Base-by-base conservation (phyloP, 2,329 filamentous ascomycete species). In the Talaromyces verruculosus region DNA sequence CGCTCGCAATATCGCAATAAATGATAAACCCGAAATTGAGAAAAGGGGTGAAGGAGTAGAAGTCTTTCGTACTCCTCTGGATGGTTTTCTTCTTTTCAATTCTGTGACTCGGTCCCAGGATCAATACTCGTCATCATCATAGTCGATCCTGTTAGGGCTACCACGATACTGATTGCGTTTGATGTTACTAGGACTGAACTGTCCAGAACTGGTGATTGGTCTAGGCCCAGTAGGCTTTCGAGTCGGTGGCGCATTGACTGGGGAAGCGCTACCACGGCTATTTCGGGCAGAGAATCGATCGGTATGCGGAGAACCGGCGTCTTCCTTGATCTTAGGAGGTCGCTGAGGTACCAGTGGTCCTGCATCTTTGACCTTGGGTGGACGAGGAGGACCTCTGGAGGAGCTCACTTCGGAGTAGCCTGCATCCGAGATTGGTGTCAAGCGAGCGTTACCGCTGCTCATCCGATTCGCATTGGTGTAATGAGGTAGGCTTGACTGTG, bases 311-410 rank as follows among this genome's bases (percentile, higher is more conserved):
- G 72, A 72, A 33, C 77, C 75, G 28, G 76, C 73, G 25, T 75
- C 74, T 61, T 76, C 74, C 49, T 73, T 73, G 63, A 73, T 70
- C 69, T 80, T 83, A 30, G 77, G 75, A 8, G 80, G 77, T 41
- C 81, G 79, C 55, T 82, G 81, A 15, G 87, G 87, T 25, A 89
- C 77, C 55, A 89, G 77, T 5, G 87, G 87, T 0, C 85, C 86
- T 25, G 87, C 83, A 65, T 88, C 85, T 65, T 78, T 79, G 66
- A 84, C 75, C 72, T 86, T 86, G 17, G 84, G 81, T n/a, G 83
- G 81, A 57, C 84, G 80, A 15, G 84, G 79, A 19, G 84, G 82
- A 0, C 75, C 79, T 19, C 76, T 72, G 25, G 73, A 71, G 25
- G 78, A 78, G 65, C 76, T 80, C 33, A 71, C 69, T 65, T 81